Conservation (phyloP, 148 eudicot species). For the Suaeda aralocaspica region DNA sequence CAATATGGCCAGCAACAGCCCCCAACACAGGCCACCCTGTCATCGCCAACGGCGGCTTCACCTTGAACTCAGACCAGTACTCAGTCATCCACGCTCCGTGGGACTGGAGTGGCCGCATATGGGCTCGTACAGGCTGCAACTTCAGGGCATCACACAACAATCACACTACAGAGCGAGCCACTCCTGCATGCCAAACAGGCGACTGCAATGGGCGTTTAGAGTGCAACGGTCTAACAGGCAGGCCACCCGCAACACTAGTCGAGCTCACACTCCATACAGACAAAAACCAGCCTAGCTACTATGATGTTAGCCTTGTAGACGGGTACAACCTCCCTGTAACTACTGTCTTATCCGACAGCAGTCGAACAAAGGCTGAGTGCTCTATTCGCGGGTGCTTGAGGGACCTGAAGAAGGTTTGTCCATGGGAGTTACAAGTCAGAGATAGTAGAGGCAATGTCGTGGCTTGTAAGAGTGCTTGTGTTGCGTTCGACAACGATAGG, state of each 20-base stretch:
- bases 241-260: constrained; percentile 60
- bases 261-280: constrained; percentile 47
- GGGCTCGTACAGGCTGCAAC: constrained; percentile 73
- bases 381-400: constrained; percentile 44
- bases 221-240: constrained; percentile 55
- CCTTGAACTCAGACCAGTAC: constrained; percentile 38
- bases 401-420: constrained; percentile 47
- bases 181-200: constrained; percentile 56
- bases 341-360: constrained; percentile 27
- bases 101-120: constrained; percentile 64
- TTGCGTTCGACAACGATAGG: constrained; percentile 52
- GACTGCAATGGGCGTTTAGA: constrained; percentile 53
- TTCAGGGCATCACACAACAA: constrained; percentile 24
- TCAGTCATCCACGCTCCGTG: constrained; percentile 42
- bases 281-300: constrained; percentile 48
- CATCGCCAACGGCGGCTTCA: constrained; percentile 61
- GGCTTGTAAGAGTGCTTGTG: constrained; percentile 74
- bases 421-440: constrained; percentile 45
- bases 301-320: constrained; percentile 69
- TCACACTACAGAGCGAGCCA: not conserved
- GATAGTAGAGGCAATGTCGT: constrained; percentile 41
- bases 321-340: constrained; percentile 68
- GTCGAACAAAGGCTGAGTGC: constrained; percentile 22
- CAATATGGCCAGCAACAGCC: constrained; percentile 82
- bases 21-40: constrained; percentile 59